Evolutionary conservation across 257 asterid genomes (phyloP), one percentile per base, ranked within the genome.

Genomic region (Rhazya stricta): DNA sequence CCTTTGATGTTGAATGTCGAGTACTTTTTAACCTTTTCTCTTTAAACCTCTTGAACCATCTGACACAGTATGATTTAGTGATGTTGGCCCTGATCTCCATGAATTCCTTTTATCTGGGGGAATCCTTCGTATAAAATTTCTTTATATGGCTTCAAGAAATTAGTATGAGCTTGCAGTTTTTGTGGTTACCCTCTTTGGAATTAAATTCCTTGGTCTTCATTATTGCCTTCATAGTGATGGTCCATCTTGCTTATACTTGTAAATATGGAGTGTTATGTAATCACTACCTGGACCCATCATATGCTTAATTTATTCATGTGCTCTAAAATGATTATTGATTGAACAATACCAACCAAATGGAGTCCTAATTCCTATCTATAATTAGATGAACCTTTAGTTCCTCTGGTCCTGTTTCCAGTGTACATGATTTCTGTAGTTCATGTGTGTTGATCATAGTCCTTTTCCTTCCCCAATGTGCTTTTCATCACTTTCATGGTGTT

Each of bases 1-100:
- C 99, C 99, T 86, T 76, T 34, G 9, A 41, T 42, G 13, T 73
- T n/a, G 57, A 34, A n/a, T 63, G 65, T 21, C 13, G 9, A 29
- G 58, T 18, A 48, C 16, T 74, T 58, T 0, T 30, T 37, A n/a
- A 32, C 16, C 32, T 27, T 67, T 75, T 34, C 19, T 2, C 62
- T 57, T 11, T 18, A 46, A 27, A 16, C 21, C 72, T 9, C 46
- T 36, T 6, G 0, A 37, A 2, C 11, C 50, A 37, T 46, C 6
- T 65, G 9, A 43, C 62, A 18, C 32, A 27, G 32, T 48, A 9
- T 65, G 57, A 1, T 76, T 71, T 18, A 23, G 21, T 27, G 29
- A 9, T 11, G 70, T n/a, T 41, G 29, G 16, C 30, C 41, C 58
- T 7, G 19, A 56, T 39, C 57, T 56, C 41, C 2, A 16, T n/a